Conservation (phyloP, 2,329 filamentous ascomycete genomes). For the Aureobasidium sp. region DNA sequence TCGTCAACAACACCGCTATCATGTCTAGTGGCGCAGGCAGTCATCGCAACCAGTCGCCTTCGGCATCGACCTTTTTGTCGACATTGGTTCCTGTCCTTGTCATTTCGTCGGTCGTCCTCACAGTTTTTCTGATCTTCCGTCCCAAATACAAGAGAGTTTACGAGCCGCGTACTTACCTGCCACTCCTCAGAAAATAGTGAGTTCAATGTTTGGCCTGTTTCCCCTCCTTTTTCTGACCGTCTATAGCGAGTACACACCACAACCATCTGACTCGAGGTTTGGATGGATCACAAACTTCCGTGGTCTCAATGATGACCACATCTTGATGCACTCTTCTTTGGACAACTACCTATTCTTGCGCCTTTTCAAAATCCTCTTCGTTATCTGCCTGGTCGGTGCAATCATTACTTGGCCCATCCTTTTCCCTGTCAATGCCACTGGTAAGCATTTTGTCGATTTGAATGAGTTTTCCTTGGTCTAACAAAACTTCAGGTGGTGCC, state of each 20-base stretch:
- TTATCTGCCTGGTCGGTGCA: slow-evolving; percentile 34
- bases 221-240: background rate
- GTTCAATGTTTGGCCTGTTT: background rate
- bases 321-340: slow-evolving; percentile 40
- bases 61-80: slow-evolving; percentile 25
- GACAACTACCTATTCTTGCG: slow-evolving; percentile 41
- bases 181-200: slow-evolving; percentile 31
- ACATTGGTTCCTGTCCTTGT: slow-evolving; percentile 28
- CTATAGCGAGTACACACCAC: slow-evolving; percentile 34
- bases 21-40: background rate
- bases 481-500: slow-evolving; percentile 41
- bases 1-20: background rate
- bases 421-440: slow-evolving; percentile 52
- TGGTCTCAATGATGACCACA: slow-evolving; percentile 34
- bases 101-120: slow-evolving; percentile 24
- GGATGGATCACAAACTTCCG: slow-evolving; percentile 43
- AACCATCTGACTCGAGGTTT: slow-evolving; percentile 24
- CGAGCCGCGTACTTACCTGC: slow-evolving; percentile 36
- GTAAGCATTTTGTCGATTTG: background rate
- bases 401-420: slow-evolving; percentile 38
- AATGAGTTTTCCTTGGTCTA: background rate
- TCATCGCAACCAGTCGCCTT: slow-evolving; percentile 20
- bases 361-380: slow-evolving; percentile 37
- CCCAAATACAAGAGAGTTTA: slow-evolving; percentile 36
- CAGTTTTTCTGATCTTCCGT: slow-evolving; percentile 34